Evolutionary conservation across 2,329 filamentous ascomycete genomes (phyloP), one percentile per base, ranked within the genome.

Genomic region (Cryphonectria radicalis): DNA sequence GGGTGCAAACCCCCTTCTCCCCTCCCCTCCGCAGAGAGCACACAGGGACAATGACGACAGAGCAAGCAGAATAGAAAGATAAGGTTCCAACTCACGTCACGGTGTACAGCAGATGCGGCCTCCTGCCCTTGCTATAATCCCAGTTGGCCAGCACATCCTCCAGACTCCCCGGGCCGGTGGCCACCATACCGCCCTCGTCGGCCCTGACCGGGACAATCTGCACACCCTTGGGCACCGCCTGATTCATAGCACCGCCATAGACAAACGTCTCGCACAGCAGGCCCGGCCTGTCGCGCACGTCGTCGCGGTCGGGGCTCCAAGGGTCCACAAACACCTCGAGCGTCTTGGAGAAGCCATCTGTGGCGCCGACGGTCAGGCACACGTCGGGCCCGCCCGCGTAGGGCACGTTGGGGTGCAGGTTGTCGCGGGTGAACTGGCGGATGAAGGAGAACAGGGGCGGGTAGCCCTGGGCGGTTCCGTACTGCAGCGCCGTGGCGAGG

Each of bases 21-120:
- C 37, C 11, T 10, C 13, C 37, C 11, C 37, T 13, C 5, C 11
- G 37, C 28, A 46, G 5, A 17, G 28, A 32, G 40, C 32, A 17
- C 7, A 28, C 32, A 32, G 32, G 19, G n/a, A 46, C 57, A 25
- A 25, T 32, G 32, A 22, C 22, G 22, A 42, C 17, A 32, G 35
- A 46, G 42, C 19, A 57, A 57, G 25, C n/a, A 13, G 2, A 13
- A 22, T 32, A 32, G 19, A 43, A 32, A 35, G 6, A 57, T 11
- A 43, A 43, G 25, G 32, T 2, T 7, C 42, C 4, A 53, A 89
- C 91, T 87, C 81, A 94, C 90, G 93, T 95, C 74, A 98, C 92
- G 1, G 93, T 97, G 79, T 98, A 98, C 84, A 98, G 87, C 74
- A 98, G 79, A 80, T 95, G 92, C 57, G 95, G 95, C 71, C 92